These are phyloP conservation scores for Nidularia sp. DNA, from an alignment of 768 basidiomycete genomes.

Conservation along the genomic window DNA sequence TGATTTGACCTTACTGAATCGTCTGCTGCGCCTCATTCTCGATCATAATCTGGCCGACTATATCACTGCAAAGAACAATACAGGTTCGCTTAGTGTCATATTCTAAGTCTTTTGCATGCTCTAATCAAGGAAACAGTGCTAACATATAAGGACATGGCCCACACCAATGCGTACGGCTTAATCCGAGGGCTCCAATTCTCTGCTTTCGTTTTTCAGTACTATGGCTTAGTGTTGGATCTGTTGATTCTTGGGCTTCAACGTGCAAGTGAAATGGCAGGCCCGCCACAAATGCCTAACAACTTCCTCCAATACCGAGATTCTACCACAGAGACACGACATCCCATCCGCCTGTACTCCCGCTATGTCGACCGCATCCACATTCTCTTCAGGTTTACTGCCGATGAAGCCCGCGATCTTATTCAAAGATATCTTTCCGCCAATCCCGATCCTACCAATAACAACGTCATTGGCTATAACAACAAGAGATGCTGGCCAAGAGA, in stretches of 20 bases:
- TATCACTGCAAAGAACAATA: constrained; percentile 99
- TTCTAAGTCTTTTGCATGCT: too few relatives aligned
- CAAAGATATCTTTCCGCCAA: constrained; percentile 97
- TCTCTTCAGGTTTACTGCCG: constrained; percentile 95
- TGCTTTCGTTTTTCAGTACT: constrained; percentile 98
- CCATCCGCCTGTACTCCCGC: constrained; percentile 96
- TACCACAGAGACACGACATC: constrained; percentile 92
- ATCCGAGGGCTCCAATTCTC: constrained; percentile 99
- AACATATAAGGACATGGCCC: constrained; percentile 98
- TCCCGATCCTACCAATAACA: constrained; percentile 98
- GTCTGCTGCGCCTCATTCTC: constrained; percentile 90
- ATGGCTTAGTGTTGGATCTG: constrained; percentile 92
- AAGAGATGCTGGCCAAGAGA: constrained; percentile 99
- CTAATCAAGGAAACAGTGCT: too few relatives aligned
- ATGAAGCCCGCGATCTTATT: constrained; percentile 95
- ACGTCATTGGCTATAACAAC: constrained; percentile 99
- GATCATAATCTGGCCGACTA: constrained; percentile 99
- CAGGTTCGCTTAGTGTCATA: too few relatives aligned
- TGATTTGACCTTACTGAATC: constrained; percentile 92
- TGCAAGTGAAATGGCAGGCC: constrained; percentile 98
- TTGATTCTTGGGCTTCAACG: constrained; percentile 96
- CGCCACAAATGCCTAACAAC: constrained; percentile 96
- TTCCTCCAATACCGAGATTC: constrained; percentile 97
- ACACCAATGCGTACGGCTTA: constrained; percentile 94
- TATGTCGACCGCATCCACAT: constrained; percentile 95